Base-by-base conservation (phyloP, 2,329 filamentous ascomycete species). In the Fusarium albosuccineum region DNA sequence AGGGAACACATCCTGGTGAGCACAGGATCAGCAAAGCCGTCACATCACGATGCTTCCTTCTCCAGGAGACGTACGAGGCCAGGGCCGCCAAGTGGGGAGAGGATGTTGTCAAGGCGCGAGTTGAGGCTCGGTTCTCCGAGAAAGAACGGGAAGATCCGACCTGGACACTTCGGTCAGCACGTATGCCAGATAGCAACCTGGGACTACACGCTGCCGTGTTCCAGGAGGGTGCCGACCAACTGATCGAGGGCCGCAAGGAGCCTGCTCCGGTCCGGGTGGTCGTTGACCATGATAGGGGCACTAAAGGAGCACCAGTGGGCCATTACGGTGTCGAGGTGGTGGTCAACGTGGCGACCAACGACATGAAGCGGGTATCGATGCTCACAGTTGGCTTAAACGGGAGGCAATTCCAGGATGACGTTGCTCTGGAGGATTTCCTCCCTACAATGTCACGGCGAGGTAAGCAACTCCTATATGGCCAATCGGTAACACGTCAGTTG, bases 91-190 rank as follows among this genome's bases (percentile, higher is more conserved):
- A 91, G 63, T 90, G 93, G 79, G 89, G 89, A 29, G 95, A 98
- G 78, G 96, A 98, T 67, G 85, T 97, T 11, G 88, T 90, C 48
- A 97, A 95, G 79, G 94, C 94, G 9, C 89, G 91, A 67, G 89
- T 97, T 13, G 95, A 97, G 78, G 91, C 90, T 6, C 88, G 94
- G 10, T 97, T 97, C 73, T 82, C 92, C 1, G 94, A 97, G 75
- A 77, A 82, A n/a, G 93, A 97, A 80, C 88, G 94, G 60, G 93
- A 97, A 76, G 87, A 91, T 60, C 85, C 89, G 14, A 89, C 87
- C 70, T 97, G 93, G 94, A 92, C 92, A 33, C 86, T 97, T 33
- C 88, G 93, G 37, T 91, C 89, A 17, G 86, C 88, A 13, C 87
- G 85, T 60, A 86, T 89, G 75, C 84, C 86, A 37, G 91, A 90